These are phyloP conservation scores for Penicillium angulare DNA, from an alignment of 495 filamentous ascomycete genomes.

Conservation along the genomic window DNA sequence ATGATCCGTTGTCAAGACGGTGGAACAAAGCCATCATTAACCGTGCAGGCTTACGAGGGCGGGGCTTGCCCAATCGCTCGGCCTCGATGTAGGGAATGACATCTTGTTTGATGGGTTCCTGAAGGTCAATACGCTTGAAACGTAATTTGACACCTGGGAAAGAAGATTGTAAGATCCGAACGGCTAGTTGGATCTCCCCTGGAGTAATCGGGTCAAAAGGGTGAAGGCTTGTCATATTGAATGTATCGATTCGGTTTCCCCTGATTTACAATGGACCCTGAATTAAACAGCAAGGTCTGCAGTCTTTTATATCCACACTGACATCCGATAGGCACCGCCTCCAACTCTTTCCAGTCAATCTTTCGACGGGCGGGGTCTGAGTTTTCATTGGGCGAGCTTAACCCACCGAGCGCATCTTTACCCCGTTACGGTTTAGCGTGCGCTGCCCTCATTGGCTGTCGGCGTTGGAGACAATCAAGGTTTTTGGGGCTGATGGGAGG, in stretches of 20 bases:
- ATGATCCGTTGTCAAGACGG: conserved; percentile 40
- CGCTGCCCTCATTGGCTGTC: not conserved
- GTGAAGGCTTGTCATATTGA: conserved; percentile 32
- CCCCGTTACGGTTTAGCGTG: conserved; percentile 14
- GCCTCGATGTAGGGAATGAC: conserved; percentile 44
- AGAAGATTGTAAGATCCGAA: conserved; percentile 36
- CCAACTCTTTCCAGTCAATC: conserved; percentile 18
- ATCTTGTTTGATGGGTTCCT: conserved; percentile 43
- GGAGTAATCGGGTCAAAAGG: conserved; percentile 45
- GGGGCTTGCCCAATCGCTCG: conserved; percentile 32
- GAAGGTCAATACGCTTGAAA: conserved; percentile 46
- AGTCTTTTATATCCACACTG: conserved; percentile 9
- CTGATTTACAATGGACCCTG: not conserved
- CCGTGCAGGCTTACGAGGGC: conserved; percentile 36
- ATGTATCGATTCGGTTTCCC: not conserved
- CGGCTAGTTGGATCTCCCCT: conserved; percentile 42
- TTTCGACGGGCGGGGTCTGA: conserved; percentile 11
- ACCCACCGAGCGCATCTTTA: conserved; percentile 21
- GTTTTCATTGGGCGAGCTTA: conserved; percentile 11
- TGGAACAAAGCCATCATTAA: conserved; percentile 42
- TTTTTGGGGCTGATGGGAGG: no score
- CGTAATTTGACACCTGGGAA: conserved; percentile 41
- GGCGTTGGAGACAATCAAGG: not conserved
- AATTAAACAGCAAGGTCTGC: not conserved
- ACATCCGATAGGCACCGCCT: no score